Evolutionary conservation across 1,139 yeast genomes (phyloP), one percentile per base, ranked within the genome.

Genomic region (Groenewaldozyma sp.): DNA sequence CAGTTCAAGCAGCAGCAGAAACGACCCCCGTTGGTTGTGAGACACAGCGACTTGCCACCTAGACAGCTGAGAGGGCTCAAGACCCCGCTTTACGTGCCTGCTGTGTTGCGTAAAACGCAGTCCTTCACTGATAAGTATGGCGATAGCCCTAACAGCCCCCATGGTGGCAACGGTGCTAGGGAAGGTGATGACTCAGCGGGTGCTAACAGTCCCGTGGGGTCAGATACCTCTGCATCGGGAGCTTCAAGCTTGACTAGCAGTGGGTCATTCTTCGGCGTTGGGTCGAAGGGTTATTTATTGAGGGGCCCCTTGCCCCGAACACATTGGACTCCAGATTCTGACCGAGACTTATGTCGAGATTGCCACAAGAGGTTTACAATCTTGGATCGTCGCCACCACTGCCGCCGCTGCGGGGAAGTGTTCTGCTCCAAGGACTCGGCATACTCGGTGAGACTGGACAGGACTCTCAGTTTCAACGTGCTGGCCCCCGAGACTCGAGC

Each of bases 331-430:
- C 77, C 83, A 31, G 94, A 87, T 58, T 72, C 71, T 35, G 58
- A 71, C 13, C 75, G 83, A 22, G 62, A 66, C 35, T 68, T 73
- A 37, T 87, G 96, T 58, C 71, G 73, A n/a, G 70, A 72, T n/a
- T 87, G 96, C 62, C 65, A 42, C 27, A 45, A 45, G 26, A 43
- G 45, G 20, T 64, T 64, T 44, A 53, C 63, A 3, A 49, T 62
- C 31, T 74, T 84, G 59, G 94, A 87, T 52, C 73, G 97, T 47
- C 76, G 93, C 44, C 97, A 88, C 57, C 97, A 88, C 62, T 88
- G 97, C 58, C 73, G 97, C 38, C 80, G 83, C 55, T 88, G 97
- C 64, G 97, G 97, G 16, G 94, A 86, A 24, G 74, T 88, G 11
- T 88, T 81, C 56, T 88, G 97, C 62, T 78, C 79, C 38, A 81